Evolutionary conservation across 2,329 filamentous ascomycete genomes (phyloP).

Genomic region (Plenodomus biglobosus): DNA sequence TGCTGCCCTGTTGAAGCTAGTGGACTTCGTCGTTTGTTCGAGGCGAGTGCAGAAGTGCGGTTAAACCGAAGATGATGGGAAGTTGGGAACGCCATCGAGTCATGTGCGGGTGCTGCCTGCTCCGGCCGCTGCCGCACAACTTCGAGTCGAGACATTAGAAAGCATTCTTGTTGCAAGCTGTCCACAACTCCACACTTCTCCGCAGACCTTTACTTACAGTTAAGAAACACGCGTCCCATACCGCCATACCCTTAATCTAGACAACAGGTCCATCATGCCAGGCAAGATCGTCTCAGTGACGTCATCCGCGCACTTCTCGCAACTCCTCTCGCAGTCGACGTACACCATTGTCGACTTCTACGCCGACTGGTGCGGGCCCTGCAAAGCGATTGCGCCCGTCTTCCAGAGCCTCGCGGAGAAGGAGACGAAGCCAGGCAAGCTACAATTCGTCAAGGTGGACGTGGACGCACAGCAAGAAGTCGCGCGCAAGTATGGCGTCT

Average conservation of each 20-base stretch:
- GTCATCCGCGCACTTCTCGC: conserved; percentile 40
- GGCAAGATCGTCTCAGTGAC: conserved; percentile 38
- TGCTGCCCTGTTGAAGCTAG: too few species aligned
- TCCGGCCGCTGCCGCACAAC: too few species aligned
- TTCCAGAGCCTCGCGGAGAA: conserved; percentile 55
- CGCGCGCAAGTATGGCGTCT: conserved; percentile 53
- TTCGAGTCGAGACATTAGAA: background rate
- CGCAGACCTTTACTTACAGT: too few species aligned
- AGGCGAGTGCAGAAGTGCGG: too few species aligned
- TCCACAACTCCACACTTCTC: background rate
- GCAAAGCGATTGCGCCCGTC: conserved; percentile 56
- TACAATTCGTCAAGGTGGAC: conserved; percentile 59
- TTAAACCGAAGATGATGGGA: too few species aligned
- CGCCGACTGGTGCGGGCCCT: conserved; percentile 60
- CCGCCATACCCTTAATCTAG: too few species aligned
- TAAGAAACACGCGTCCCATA: background rate
- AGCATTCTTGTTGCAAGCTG: conserved; percentile 8
- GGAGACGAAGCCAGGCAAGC: conserved; percentile 49
- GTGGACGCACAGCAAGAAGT: conserved; percentile 56
- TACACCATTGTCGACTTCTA: conserved; percentile 56
- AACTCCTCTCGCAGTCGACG: conserved; percentile 37
- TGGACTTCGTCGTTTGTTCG: too few species aligned
- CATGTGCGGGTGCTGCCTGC: background rate
- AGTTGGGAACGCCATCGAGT: too few species aligned
- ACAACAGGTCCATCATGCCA: conserved; percentile 22